A percentile compares a stretch with the other conserved stretches of the same genome.
Conservation (phyloP, 768 basidiomycete genomes). For the Suillus ampliporus region DNA sequence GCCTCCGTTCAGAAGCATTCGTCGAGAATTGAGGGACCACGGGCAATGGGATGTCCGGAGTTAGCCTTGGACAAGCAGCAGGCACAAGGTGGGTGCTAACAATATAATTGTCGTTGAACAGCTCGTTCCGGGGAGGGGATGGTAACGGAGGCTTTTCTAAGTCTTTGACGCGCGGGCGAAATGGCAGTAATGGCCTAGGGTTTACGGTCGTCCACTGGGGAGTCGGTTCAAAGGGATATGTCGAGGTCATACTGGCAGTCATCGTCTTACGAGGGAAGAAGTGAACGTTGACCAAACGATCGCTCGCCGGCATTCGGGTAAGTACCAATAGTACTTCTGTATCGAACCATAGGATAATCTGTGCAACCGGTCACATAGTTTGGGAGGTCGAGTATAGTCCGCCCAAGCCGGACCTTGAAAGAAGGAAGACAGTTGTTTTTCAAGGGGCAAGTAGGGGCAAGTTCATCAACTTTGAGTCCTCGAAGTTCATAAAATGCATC, state of each 20-base stretch:
- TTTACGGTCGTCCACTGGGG: slow-evolving; percentile 26
- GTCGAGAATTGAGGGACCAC: slow-evolving; percentile 21
- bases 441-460: no score
- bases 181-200: slow-evolving; percentile 28
- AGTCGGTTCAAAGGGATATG: slow-evolving; percentile 26
- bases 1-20: slow-evolving; percentile 16
- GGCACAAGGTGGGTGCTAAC: slow-evolving; percentile 38
- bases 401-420: no score
- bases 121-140: slow-evolving; percentile 20
- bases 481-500: no score
- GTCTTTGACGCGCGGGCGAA: slow-evolving; percentile 14
- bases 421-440: no score
- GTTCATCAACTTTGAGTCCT: no score
- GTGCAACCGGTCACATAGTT: no score
- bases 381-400: no score
- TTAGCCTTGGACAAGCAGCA: slow-evolving; percentile 31
- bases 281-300: background rate
- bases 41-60: slow-evolving; percentile 30
- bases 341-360: no score
- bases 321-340: no score
- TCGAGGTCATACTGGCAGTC: slow-evolving; percentile 5
- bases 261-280: background rate
- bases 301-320: background rate
- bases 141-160: slow-evolving; percentile 25
- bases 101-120: slow-evolving; percentile 27